These are phyloP conservation scores for Prunus davidiana DNA, from an alignment of 306 rosid genomes.

Conservation along the genomic window DNA sequence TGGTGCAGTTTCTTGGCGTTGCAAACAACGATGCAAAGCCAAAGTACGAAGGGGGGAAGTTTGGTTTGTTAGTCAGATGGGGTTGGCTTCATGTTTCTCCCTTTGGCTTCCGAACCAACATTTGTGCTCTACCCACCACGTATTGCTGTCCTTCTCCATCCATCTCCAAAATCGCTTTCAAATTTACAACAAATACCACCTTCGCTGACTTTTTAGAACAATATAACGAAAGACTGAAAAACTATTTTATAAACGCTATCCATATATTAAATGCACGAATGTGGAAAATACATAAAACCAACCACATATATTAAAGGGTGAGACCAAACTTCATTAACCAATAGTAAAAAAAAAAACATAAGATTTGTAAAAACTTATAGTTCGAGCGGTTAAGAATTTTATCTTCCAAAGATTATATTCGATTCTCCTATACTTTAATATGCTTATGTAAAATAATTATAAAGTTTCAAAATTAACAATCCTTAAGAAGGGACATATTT, in stretches of 20 bases:
- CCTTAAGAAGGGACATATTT: background rate
- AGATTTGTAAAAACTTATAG: no score
- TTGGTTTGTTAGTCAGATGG: slow-evolving; percentile 20
- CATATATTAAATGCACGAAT: background rate
- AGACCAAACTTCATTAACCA: no score
- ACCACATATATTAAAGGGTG: no score
- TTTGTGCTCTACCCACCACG: slow-evolving; percentile 74
- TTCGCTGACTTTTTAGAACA: slow-evolving; percentile 10
- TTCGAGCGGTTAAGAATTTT: no score
- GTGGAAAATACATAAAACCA: background rate
- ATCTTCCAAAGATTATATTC: no score
- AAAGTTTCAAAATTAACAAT: background rate
- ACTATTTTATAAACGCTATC: background rate
- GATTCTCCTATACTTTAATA: no score
- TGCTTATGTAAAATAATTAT: no score
- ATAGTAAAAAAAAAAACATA: no score
- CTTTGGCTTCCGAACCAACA: slow-evolving; percentile 27
- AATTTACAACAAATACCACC: no score
- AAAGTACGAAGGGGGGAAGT: background rate
- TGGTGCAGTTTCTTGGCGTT: background rate
- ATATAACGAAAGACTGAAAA: background rate
- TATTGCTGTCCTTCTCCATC: slow-evolving; percentile 14
- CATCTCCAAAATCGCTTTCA: background rate
- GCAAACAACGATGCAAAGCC: no score
- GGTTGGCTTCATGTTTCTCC: slow-evolving; percentile 1